These are phyloP conservation scores for Diplodia intermedia DNA, from an alignment of 2,329 filamentous ascomycete genomes.

Conservation along the genomic window DNA sequence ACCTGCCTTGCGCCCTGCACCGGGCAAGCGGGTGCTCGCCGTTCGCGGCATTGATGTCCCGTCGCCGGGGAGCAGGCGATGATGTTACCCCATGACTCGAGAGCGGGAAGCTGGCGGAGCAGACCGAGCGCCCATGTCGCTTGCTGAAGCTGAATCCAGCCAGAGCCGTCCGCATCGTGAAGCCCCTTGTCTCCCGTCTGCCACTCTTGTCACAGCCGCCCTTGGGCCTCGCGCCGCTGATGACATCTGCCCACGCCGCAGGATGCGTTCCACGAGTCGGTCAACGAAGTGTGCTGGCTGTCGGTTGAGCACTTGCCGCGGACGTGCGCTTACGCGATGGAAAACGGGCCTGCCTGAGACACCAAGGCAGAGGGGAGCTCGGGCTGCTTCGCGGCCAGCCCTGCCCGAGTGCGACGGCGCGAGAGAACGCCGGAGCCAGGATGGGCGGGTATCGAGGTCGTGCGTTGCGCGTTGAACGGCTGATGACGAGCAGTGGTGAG, in stretches of 20 bases:
- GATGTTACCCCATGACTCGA: constrained; percentile 22
- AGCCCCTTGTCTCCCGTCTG: constrained; percentile 18
- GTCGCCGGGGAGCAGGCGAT: constrained; percentile 21
- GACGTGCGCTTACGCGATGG: constrained; percentile 25
- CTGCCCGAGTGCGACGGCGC: constrained; percentile 1
- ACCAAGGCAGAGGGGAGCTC: constrained; percentile 22
- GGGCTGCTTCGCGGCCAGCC: constrained; percentile 21
- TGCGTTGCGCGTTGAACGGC: constrained; percentile 19
- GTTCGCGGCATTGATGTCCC: constrained; percentile 27
- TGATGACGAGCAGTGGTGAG: constrained; percentile 11
- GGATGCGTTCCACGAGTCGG: constrained; percentile 18
- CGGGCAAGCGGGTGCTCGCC: constrained; percentile 30
- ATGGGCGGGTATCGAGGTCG: constrained; percentile 19
- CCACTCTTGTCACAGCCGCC: constrained; percentile 22
- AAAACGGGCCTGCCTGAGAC: constrained; percentile 23
- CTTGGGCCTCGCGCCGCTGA: constrained; percentile 19
- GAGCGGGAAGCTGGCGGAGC: constrained; percentile 22
- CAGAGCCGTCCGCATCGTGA: constrained; percentile 21
- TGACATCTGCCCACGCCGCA: constrained; percentile 20
- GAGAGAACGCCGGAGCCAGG: constrained; percentile 22
- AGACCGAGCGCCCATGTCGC: constrained; percentile 21
- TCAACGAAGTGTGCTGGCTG: constrained; percentile 19
- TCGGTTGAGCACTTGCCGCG: constrained; percentile 14
- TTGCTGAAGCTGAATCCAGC: constrained; percentile 21
- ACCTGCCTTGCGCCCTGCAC: constrained; percentile 30